A percentile compares a stretch with the other conserved stretches of the same genome.
Conservation (phyloP, 345 rosid genomes). For the Populus ilicifolia region DNA sequence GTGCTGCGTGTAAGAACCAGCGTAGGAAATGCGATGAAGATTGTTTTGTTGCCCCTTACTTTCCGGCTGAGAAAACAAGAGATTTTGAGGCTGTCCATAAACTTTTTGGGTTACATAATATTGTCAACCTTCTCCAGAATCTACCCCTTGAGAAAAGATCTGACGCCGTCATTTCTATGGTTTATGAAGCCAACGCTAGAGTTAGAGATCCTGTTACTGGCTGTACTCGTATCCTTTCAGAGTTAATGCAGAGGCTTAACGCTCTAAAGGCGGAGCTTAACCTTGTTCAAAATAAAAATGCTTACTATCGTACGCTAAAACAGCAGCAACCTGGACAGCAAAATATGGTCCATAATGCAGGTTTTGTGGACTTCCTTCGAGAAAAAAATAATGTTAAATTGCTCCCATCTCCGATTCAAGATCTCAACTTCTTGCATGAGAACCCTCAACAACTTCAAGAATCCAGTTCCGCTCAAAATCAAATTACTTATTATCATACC, state of each 20-base stretch:
- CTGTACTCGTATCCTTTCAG: not conserved
- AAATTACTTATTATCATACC: not conserved
- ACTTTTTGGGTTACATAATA: conserved; percentile 43
- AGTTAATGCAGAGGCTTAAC: not conserved
- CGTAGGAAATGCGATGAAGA: conserved; percentile 33
- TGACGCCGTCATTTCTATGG: conserved; percentile 25
- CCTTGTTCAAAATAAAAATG: not conserved
- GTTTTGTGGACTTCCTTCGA: not conserved
- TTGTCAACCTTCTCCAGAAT: conserved; percentile 18
- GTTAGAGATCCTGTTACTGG: conserved; percentile 46
- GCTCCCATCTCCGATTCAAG: not conserved
- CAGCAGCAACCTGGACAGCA: not conserved
- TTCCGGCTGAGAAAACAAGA: conserved; percentile 26
- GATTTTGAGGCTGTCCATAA: conserved; percentile 41
- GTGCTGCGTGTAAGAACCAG: conserved; percentile 49
- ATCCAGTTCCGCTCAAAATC: not conserved
- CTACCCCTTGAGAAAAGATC: conserved; percentile 1
- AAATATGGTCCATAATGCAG: not conserved
- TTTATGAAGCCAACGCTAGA: conserved; percentile 41
- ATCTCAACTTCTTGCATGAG: not conserved
- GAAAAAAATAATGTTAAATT: not conserved
- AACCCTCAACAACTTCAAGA: not conserved
- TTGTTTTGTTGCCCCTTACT: conserved; percentile 40
- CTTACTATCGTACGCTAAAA: not conserved
- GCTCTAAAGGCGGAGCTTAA: not conserved